These are phyloP conservation scores for Saccharomycopsis crataegensis DNA, from an alignment of 1,139 yeast genomes.

Conservation along the genomic window DNA sequence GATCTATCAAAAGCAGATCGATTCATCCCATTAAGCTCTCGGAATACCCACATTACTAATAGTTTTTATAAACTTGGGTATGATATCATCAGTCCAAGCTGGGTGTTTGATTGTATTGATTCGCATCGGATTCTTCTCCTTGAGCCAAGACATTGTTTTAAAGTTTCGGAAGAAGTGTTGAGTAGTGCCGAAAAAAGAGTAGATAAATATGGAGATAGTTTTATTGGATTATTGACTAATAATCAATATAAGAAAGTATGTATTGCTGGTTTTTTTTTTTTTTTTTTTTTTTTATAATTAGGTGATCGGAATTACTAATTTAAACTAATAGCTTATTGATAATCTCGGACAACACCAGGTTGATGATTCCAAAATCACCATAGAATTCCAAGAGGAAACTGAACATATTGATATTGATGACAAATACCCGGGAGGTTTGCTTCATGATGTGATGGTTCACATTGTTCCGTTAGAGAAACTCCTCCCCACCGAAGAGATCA, in stretches of 20 bases:
- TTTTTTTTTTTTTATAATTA: no score
- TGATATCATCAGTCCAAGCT: slow-evolving; percentile 58
- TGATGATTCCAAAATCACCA: no score
- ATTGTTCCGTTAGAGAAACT: neutral
- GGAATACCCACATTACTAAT: slow-evolving; percentile 38
- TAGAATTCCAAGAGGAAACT: no score
- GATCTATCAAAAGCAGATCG: slow-evolving; percentile 18
- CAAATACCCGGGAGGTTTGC: no score
- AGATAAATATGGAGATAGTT: slow-evolving; percentile 54
- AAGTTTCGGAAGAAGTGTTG: slow-evolving; percentile 28
- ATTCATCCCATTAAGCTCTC: slow-evolving; percentile 41
- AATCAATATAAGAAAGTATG: slow-evolving; percentile 25
- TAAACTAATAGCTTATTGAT: no score
- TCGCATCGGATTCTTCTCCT: slow-evolving; percentile 38
- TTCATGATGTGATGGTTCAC: neutral
- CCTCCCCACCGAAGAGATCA: no score
- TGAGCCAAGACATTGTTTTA: slow-evolving; percentile 53
- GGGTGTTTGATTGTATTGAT: slow-evolving; percentile 64
- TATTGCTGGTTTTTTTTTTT: no score
- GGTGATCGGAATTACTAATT: no score
- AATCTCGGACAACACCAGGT: no score
- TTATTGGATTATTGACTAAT: slow-evolving; percentile 22
- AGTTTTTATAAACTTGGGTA: slow-evolving; percentile 39
- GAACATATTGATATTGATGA: no score
- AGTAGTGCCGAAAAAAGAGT: slow-evolving; percentile 27